These are phyloP conservation scores for Panicum miliaceum DNA, from an alignment of 176 grass and related monocot genomes.

Conservation along the genomic window DNA sequence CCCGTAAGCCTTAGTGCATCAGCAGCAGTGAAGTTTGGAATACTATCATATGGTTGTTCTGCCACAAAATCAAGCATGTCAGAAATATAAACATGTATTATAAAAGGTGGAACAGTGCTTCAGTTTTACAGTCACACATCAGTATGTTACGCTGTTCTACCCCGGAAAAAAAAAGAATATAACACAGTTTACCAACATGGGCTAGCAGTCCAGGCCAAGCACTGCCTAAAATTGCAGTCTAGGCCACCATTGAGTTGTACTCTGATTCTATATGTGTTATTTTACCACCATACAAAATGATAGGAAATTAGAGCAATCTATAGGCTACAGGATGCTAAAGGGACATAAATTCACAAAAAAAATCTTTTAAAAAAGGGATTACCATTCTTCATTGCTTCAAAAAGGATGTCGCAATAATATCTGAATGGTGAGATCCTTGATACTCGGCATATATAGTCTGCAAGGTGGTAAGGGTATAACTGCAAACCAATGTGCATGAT, in stretches of 20 bases:
- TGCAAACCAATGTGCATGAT: slow-evolving; percentile 56
- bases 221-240: background rate
- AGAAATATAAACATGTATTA: slow-evolving; percentile 40
- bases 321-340: slow-evolving; percentile 23
- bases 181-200: background rate
- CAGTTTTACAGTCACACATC: background rate
- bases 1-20: slow-evolving; percentile 93
- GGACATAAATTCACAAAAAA: slow-evolving; percentile 32
- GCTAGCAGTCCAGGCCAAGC: background rate
- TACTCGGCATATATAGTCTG: slow-evolving; percentile 94
- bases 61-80: slow-evolving; percentile 52
- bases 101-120: background rate
- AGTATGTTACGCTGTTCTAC: slow-evolving; percentile 17
- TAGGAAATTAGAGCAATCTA: background rate
- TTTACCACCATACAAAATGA: slow-evolving; percentile 23
- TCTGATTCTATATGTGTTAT: slow-evolving; percentile 16
- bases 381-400: slow-evolving; percentile 97
- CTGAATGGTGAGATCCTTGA: slow-evolving; percentile 84
- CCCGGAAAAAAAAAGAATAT: background rate
- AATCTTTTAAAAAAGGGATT: slow-evolving; percentile 36
- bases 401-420: slow-evolving; percentile 99
- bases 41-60: slow-evolving; percentile 99
- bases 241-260: background rate
- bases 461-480: slow-evolving; percentile 96
- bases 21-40: slow-evolving; percentile 98